Evolutionary conservation across 129 eudicot genomes (phyloP), one percentile per base, ranked within the genome.

Genomic region (Escallonia herrerae): DNA sequence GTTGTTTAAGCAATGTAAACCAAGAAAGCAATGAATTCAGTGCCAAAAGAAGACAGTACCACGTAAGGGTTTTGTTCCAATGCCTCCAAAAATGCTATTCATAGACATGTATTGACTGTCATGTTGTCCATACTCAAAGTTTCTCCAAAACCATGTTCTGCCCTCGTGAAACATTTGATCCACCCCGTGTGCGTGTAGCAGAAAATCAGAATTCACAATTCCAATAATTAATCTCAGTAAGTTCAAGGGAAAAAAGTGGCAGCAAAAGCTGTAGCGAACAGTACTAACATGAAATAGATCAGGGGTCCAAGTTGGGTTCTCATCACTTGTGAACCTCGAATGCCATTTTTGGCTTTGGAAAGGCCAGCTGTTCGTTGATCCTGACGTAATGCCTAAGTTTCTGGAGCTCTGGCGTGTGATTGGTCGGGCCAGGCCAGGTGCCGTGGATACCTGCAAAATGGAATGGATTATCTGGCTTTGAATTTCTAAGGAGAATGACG

Each of bases 291-390:
- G 33, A 5, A 63, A 63, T 33, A 33, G 2, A 13, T 9, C 15
- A 58, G 7, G 2, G 5, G 9, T 54, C 6, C 58, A 54, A 7
- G 44, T 46, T 44, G 46, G 53, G 37, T 11, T 39, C 46, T 52
- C 14, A 52, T 47, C 60, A 15, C 44, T 52, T 60, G 33, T 66
- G 15, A 40, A 3, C 70, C 22, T 13, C 69, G 33, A 22, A 22
- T 46, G 49, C 33, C 6, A 41, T 2, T 41, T 12, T 40, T 38
- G 9, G 46, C 58, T 64, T 49, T 65, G 59, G 44, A 5, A 22
- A 22, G 37, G 61, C 41, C 70, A 66, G 60, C 48, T 66, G 61
- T 52, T 51, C 58, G 14, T 39, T 14, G 61, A 42, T 66, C 59
- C 59, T 65, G 56, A 40, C 22, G 15, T 38, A 38, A 7, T 52